Evolutionary conservation across 768 basidiomycete genomes (phyloP).

Genomic region (Jaapia argillacea): DNA sequence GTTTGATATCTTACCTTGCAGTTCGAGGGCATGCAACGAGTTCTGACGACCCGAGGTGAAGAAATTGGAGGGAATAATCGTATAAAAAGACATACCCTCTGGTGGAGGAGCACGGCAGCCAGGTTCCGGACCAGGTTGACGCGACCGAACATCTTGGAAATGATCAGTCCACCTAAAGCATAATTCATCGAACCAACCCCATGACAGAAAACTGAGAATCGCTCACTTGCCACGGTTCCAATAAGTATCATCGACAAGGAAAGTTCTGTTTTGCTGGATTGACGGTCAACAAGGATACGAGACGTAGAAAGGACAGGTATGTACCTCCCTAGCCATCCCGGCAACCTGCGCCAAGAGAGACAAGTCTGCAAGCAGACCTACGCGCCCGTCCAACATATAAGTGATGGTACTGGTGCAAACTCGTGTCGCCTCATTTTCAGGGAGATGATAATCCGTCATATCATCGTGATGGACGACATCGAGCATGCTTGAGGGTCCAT

Average conservation of each 20-base stretch:
- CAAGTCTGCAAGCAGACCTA: constrained; percentile 57
- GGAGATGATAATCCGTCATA: constrained; percentile 13
- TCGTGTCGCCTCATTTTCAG: constrained; percentile 13
- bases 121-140: constrained; percentile 55
- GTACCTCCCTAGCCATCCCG: constrained; percentile 54
- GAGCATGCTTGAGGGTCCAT: constrained; percentile 11
- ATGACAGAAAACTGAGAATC: neutral
- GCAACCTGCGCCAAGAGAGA: constrained; percentile 60
- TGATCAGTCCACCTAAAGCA: constrained; percentile 52
- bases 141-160: constrained; percentile 41
- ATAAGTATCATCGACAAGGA: constrained; percentile 59
- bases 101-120: constrained; percentile 53
- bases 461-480: constrained; percentile 23
- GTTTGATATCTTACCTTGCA: constrained; percentile 37
- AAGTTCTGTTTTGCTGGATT: constrained; percentile 47
- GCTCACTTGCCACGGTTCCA: constrained; percentile 68
- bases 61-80: constrained; percentile 25
- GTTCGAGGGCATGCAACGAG: constrained; percentile 63
- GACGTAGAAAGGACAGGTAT: constrained; percentile 8
- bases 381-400: constrained; percentile 59
- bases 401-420: constrained; percentile 56
- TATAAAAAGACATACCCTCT: too few species aligned
- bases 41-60: constrained; percentile 27
- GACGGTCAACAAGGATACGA: constrained; percentile 3
- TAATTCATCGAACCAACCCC: neutral